A percentile compares a stretch with the other conserved stretches of the same genome.
These are phyloP conservation scores for Kluyveromyces marxianus DNA, from an alignment of 1,139 yeast species.

Conservation along the genomic window DNA sequence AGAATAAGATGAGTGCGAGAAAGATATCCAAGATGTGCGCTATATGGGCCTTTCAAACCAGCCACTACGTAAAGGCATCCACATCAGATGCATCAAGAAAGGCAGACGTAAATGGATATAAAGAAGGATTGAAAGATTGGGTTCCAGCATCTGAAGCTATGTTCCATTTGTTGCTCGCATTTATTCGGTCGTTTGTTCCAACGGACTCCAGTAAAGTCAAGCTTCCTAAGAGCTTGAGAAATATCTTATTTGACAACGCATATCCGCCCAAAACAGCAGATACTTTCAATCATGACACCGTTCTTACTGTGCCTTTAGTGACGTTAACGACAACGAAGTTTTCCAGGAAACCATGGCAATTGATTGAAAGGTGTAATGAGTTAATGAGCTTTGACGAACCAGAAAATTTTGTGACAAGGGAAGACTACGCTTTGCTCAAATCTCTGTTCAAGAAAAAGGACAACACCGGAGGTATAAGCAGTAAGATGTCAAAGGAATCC, in stretches of 20 bases:
- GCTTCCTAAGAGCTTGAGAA: conserved; percentile 57
- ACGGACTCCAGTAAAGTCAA: conserved; percentile 44
- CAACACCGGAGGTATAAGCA: conserved; percentile 46
- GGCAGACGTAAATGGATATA: conserved; percentile 36
- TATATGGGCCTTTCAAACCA: conserved; percentile 70
- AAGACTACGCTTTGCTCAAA: conserved; percentile 69
- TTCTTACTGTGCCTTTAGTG: conserved; percentile 59
- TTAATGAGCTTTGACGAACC: conserved; percentile 65
- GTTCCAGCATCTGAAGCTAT: conserved; percentile 77
- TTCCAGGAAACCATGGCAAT: conserved; percentile 45
- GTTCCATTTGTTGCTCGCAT: conserved; percentile 71
- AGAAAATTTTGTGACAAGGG: conserved; percentile 62
- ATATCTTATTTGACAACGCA: conserved; percentile 51
- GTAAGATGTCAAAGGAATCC: conserved; percentile 68
- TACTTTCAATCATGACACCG: conserved; percentile 34
- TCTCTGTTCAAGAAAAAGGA: conserved; percentile 55
- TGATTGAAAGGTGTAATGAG: conserved; percentile 47
- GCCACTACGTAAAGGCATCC: conserved; percentile 16
- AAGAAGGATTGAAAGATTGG: conserved; percentile 74
- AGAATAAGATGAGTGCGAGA: conserved; percentile 71
- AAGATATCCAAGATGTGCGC: conserved; percentile 79
- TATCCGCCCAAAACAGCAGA: conserved; percentile 54
- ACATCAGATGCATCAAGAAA: conserved; percentile 17
- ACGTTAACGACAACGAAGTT: conserved; percentile 56
- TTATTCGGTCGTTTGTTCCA: conserved; percentile 73